Conservation (phyloP, 306 rosid species). For the Trifolium subterraneum region DNA sequence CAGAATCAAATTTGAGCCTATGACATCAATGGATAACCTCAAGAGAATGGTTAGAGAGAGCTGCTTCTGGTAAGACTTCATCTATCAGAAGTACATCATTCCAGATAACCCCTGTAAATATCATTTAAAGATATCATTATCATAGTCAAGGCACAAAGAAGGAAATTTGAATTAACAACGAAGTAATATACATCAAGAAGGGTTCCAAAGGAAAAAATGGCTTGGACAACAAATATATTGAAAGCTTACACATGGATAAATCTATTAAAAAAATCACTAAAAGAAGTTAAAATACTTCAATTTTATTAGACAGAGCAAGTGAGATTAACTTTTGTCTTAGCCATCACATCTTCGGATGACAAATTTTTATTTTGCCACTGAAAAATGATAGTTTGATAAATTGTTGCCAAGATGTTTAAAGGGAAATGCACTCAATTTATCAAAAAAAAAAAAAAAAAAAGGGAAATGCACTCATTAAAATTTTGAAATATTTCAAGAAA, state of each 20-base stretch:
- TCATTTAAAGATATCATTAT: slow-evolving; percentile 17
- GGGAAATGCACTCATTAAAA: slow-evolving; percentile 4
- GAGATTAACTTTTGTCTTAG: slow-evolving; percentile 51
- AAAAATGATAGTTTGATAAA: slow-evolving; percentile 28
- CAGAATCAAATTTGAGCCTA: slow-evolving; percentile 35
- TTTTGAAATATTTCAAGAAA: slow-evolving; percentile 29
- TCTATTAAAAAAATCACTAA: neutral
- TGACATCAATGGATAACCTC: slow-evolving; percentile 58
- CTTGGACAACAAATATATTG: slow-evolving; percentile 4
- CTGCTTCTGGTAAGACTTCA: slow-evolving; percentile 72
- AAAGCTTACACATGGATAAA: slow-evolving; percentile 12
- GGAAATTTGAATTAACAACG: slow-evolving; percentile 6
- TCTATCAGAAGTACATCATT: slow-evolving; percentile 72
- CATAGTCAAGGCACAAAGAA: slow-evolving; percentile 22
- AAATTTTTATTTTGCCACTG: slow-evolving; percentile 11
- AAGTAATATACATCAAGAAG: slow-evolving; percentile 12
- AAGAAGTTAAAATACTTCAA: neutral
- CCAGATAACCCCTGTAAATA: slow-evolving; percentile 70
- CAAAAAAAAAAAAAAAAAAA: too few relatives aligned
- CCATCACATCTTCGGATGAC: slow-evolving; percentile 36
- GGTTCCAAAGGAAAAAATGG: slow-evolving; percentile 22
- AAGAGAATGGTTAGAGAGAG: slow-evolving; percentile 64
- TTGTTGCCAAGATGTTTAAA: slow-evolving; percentile 35
- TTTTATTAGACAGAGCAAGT: slow-evolving; percentile 23
- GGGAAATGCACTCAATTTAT: slow-evolving; percentile 8